Evolutionary conservation across 768 basidiomycete genomes (phyloP).

Genomic region (Lactarius evosmus): DNA sequence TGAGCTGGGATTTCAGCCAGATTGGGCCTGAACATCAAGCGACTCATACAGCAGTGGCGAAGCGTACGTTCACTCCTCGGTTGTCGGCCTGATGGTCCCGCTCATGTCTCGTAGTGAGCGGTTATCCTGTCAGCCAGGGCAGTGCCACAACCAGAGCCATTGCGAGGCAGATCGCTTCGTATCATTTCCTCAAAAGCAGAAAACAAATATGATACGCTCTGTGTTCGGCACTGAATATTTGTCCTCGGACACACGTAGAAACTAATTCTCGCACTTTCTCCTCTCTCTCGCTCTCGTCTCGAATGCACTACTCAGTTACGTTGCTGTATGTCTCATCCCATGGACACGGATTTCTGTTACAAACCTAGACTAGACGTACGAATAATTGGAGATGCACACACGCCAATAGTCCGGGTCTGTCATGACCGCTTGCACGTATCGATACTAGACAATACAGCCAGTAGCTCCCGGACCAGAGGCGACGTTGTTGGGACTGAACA

Average conservation of each 20-base stretch:
- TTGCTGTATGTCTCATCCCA: not conserved
- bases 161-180: slow-evolving; percentile 25
- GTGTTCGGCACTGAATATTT: not conserved
- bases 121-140: slow-evolving; percentile 21
- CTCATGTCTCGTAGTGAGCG: slow-evolving; percentile 18
- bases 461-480: not conserved
- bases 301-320: not conserved
- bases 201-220: slow-evolving; percentile 9
- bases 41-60: slow-evolving; percentile 23
- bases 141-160: slow-evolving; percentile 22
- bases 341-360: not conserved
- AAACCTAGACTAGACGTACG: slow-evolving; percentile 1
- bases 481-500: slow-evolving; percentile 7
- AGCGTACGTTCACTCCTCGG: slow-evolving; percentile 14
- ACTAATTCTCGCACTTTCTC: not conserved
- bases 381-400: not conserved
- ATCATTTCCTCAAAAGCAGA: slow-evolving; percentile 19
- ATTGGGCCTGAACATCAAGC: slow-evolving; percentile 26
- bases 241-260: slow-evolving; percentile 3
- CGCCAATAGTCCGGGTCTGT: not conserved
- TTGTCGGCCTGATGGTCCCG: not conserved
- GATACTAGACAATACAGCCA: not conserved
- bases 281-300: not conserved
- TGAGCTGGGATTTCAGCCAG: slow-evolving; percentile 27
- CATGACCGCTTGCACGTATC: not conserved